These are phyloP conservation scores for Camelina neglecta DNA, from an alignment of 345 rosid species.

Conservation along the genomic window DNA sequence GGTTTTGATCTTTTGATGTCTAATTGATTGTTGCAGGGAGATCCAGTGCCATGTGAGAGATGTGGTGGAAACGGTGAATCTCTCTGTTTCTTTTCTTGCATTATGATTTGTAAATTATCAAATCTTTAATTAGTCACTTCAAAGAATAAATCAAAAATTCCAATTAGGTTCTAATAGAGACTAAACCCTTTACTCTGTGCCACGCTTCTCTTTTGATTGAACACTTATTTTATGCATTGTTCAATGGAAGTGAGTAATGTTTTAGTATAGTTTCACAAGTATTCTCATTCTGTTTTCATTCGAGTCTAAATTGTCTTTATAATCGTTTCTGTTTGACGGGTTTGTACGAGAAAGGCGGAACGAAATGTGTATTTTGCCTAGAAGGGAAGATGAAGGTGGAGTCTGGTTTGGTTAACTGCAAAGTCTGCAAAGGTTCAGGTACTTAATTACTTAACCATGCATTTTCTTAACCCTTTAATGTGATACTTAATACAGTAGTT, in stretches of 20 bases:
- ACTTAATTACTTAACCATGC: constrained; percentile 21
- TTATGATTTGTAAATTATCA: not conserved
- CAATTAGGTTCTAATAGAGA: too few species aligned
- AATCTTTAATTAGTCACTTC: not conserved
- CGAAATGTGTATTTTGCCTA: constrained; percentile 84
- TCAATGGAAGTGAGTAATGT: not conserved
- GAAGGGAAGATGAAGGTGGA: constrained; percentile 91
- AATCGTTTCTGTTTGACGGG: not conserved
- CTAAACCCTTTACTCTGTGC: not conserved
- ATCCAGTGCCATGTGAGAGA: constrained; percentile 88
- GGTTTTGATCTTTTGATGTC: not conserved
- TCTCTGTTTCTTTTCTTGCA: not conserved
- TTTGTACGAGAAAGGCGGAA: constrained; percentile 62
- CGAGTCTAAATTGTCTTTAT: not conserved
- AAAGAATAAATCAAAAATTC: not conserved
- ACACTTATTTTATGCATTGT: not conserved
- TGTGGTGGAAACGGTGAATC: constrained; percentile 87
- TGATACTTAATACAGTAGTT: not conserved
- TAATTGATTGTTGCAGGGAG: constrained; percentile 63
- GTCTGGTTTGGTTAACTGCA: constrained; percentile 70
- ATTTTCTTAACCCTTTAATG: not conserved
- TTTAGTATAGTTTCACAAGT: not conserved
- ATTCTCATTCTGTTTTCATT: not conserved
- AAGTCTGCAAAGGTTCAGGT: constrained; percentile 97
- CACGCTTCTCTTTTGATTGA: not conserved